Conservation (phyloP, 192 early-diverging fungal species). For the Funneliformis mosseae region DNA sequence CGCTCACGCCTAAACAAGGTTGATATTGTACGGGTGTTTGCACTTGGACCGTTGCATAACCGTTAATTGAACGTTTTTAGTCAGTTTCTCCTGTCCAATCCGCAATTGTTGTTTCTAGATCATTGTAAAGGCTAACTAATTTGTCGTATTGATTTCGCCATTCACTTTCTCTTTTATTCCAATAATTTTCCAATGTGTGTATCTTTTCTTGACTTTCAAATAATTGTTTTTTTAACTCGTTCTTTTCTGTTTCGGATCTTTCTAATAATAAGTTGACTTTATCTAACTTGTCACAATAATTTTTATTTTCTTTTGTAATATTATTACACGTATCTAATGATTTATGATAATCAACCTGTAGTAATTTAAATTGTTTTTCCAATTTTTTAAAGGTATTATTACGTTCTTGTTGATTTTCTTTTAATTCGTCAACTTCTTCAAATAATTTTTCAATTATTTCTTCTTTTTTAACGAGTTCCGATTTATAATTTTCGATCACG, state of each 20-base stretch:
- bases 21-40: background rate
- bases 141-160: background rate
- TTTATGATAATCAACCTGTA: background rate
- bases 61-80: no score
- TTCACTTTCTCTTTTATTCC: background rate
- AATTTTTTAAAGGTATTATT: constrained; percentile 11
- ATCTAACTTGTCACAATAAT: no score
- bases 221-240: background rate
- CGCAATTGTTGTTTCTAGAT: background rate
- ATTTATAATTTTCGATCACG: constrained; percentile 1
- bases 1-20: constrained; percentile 43
- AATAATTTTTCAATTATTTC: background rate
- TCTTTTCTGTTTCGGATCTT: background rate
- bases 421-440: background rate
- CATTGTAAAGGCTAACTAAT: background rate
- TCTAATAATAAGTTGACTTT: no score
- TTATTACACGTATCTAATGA: background rate
- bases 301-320: no score
- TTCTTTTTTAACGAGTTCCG: background rate
- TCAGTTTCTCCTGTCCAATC: no score
- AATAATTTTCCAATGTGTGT: background rate
- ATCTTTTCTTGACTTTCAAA: background rate
- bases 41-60: no score
- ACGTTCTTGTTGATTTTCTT: background rate
- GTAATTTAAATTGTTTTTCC: background rate